Percentiles rank a stretch among this genome's conserved stretches.
These are phyloP conservation scores for Euptelea pleiosperma DNA, from an alignment of 164 flowering plant species.

Conservation along the genomic window DNA sequence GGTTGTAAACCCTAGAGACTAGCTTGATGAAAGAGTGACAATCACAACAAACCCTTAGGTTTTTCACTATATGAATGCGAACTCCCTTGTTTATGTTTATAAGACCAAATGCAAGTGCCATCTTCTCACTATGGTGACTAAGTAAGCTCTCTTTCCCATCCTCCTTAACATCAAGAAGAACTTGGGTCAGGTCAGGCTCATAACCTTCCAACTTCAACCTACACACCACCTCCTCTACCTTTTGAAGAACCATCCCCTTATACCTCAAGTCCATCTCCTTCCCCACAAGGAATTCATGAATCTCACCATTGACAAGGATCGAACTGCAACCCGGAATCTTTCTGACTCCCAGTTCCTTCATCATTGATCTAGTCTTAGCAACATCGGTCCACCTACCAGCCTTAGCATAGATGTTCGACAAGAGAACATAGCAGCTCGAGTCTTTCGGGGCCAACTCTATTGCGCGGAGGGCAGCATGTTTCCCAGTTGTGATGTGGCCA, in stretches of 20 bases:
- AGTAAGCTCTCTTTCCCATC: constrained; percentile 20
- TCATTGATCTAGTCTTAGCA: constrained; percentile 18
- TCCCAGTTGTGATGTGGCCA: constrained; percentile 16
- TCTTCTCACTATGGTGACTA: constrained; percentile 26
- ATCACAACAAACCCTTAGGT: constrained; percentile 27
- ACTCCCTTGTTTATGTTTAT: constrained; percentile 10
- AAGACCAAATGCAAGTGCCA: constrained; percentile 29
- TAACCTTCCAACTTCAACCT: constrained; percentile 27
- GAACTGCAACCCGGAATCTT: constrained; percentile 32
- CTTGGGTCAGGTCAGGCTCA: constrained; percentile 23
- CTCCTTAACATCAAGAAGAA: constrained; percentile 27
- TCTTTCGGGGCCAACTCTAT: constrained; percentile 27
- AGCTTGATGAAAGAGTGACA: constrained; percentile 24
- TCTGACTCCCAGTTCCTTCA: constrained; percentile 23
- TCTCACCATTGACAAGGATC: constrained; percentile 4
- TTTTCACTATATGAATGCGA: constrained; percentile 27
- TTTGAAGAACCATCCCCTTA: constrained; percentile 11
- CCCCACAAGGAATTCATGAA: constrained; percentile 24
- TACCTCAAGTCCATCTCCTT: constrained; percentile 9
- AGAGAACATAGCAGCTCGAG: constrained; percentile 19
- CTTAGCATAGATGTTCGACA: constrained; percentile 32
- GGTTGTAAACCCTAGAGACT: constrained; percentile 18
- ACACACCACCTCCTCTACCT: constrained; percentile 18
- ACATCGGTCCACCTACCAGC: constrained; percentile 23
- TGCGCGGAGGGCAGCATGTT: constrained; percentile 13